Percentiles rank a stretch among this genome's conserved stretches.
Conservation (phyloP, 148 eudicot genomes). For the Tetragonia tetragonoides region DNA sequence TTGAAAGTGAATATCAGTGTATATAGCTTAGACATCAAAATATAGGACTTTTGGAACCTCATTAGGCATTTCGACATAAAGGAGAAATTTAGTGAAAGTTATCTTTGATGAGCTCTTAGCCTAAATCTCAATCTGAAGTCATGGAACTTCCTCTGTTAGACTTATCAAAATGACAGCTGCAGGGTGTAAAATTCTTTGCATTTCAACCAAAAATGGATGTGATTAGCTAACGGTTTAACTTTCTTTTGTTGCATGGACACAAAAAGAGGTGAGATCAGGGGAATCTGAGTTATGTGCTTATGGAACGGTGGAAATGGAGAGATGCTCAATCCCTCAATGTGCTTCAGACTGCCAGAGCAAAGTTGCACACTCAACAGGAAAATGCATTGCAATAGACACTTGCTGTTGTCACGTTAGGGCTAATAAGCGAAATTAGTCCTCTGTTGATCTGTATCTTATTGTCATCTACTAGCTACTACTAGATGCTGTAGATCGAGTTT, state of each 20-base stretch:
- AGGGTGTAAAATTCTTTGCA: too few relatives aligned
- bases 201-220: not conserved
- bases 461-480: not conserved
- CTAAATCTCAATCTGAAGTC: too few relatives aligned
- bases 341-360: constrained; percentile 22
- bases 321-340: constrained; percentile 27
- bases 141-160: too few relatives aligned
- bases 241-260: not conserved
- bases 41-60: too few relatives aligned
- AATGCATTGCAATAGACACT: constrained; percentile 33
- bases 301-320: constrained; percentile 32
- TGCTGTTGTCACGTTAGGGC: constrained; percentile 26
- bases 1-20: too few relatives aligned
- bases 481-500: too few relatives aligned
- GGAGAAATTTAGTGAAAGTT: too few relatives aligned
- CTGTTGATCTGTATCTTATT: not conserved
- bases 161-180: too few relatives aligned
- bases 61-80: too few relatives aligned
- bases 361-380: constrained; percentile 29
- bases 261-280: constrained; percentile 25
- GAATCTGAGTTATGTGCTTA: constrained; percentile 20
- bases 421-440: not conserved
- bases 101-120: too few relatives aligned
- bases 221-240: not conserved
- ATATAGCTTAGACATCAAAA: too few relatives aligned